phyloP scores from a whole-genome alignment of 169 alveolate species.

The Neospora caninum region DNA sequence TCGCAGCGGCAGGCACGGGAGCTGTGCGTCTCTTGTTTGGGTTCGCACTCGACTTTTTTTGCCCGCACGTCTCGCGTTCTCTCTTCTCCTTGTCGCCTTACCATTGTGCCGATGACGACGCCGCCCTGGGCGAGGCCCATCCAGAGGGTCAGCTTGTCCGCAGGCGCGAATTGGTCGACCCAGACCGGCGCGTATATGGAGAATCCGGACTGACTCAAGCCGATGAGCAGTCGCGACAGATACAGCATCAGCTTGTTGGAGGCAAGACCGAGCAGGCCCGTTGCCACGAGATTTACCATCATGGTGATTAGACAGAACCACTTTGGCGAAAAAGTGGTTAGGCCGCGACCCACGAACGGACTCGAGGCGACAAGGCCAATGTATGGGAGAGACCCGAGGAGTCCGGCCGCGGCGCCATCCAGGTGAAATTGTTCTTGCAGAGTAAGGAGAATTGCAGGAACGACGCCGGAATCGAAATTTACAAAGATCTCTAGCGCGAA shows the following conservation, averaged over 20 bases:
- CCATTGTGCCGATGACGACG: slow-evolving; percentile 65
- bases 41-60: too few relatives aligned
- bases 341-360: slow-evolving; percentile 53
- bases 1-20: too few relatives aligned
- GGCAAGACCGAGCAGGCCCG: slow-evolving; percentile 39
- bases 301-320: slow-evolving; percentile 40
- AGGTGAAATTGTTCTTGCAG: slow-evolving; percentile 25
- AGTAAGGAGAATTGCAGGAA: slow-evolving; percentile 40
- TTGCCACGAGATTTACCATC: slow-evolving; percentile 25
- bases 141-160: slow-evolving; percentile 56
- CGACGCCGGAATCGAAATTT: slow-evolving; percentile 60
- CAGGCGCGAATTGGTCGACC: slow-evolving; percentile 67
- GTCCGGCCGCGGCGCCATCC: slow-evolving; percentile 49
- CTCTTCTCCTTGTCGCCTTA: slow-evolving; percentile 1
- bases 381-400: slow-evolving; percentile 56
- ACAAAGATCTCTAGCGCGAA: slow-evolving; percentile 28
- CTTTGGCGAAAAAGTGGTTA: slow-evolving; percentile 30
- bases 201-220: slow-evolving; percentile 44
- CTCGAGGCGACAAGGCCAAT: slow-evolving; percentile 39
- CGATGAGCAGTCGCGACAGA: slow-evolving; percentile 43
- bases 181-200: slow-evolving; percentile 60
- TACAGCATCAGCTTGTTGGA: slow-evolving; percentile 33
- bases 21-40: too few relatives aligned
- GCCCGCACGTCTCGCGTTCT: background rate
- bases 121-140: slow-evolving; percentile 67